phyloP scores from a whole-genome alignment of 139 green algal species.

The Diplosphaera chodatii region DNA sequence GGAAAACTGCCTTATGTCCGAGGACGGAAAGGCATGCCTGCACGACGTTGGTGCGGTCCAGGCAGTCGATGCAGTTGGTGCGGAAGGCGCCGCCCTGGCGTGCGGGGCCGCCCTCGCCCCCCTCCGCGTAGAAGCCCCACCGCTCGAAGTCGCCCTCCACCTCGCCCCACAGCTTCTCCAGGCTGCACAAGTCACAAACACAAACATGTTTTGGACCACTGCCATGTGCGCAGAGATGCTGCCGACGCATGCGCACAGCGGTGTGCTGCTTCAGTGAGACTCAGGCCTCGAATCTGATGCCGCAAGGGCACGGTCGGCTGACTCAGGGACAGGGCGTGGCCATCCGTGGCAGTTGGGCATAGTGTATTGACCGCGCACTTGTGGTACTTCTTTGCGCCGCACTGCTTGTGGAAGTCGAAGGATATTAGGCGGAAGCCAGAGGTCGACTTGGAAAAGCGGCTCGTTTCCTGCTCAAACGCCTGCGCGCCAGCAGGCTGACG shows the following conservation, averaged over 20 bases:
- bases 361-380: slow-evolving; percentile 15
- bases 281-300: no score
- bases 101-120: neutral
- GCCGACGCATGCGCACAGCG: no score
- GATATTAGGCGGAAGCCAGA: slow-evolving; percentile 37
- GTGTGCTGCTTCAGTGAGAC: no score
- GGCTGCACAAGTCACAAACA: no score
- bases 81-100: slow-evolving; percentile 56
- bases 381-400: slow-evolving; percentile 63
- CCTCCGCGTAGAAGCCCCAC: slow-evolving; percentile 20
- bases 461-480: slow-evolving; percentile 38
- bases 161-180: slow-evolving; percentile 61
- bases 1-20: no score
- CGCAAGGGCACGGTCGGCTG: no score
- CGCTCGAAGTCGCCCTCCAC: slow-evolving; percentile 18
- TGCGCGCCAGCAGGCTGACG: no score
- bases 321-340: no score
- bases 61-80: slow-evolving; percentile 71
- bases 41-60: slow-evolving; percentile 75
- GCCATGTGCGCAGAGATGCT: no score
- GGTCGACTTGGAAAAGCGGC: slow-evolving; percentile 8
- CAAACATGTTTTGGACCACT: no score
- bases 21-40: slow-evolving; percentile 37
- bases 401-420: slow-evolving; percentile 92
- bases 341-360: no score